Evolutionary conservation across 2,329 filamentous ascomycete species (phyloP).

Genomic region (Coniochaeta hoffmannii): DNA sequence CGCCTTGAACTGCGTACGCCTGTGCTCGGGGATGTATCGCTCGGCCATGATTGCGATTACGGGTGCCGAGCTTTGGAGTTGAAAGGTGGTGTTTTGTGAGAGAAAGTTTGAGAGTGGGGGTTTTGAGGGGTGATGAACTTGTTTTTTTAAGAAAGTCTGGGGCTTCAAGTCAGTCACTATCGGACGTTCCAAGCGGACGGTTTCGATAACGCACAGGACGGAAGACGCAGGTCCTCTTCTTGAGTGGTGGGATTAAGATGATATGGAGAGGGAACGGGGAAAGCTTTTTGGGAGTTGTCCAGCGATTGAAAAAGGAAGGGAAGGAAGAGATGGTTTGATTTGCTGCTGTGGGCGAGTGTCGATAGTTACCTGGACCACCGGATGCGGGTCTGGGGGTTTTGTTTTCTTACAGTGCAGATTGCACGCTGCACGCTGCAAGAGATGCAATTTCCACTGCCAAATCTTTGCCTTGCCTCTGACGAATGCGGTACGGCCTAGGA

Average conservation of each 20-base stretch:
- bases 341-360: slow-evolving; percentile 9
- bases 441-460: not conserved
- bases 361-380: slow-evolving; percentile 1
- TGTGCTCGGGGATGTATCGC: slow-evolving; percentile 98
- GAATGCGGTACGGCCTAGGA: not conserved
- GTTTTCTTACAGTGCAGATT: slow-evolving; percentile 2
- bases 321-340: slow-evolving; percentile 22
- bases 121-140: not conserved
- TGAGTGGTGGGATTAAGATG: no score
- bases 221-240: no score
- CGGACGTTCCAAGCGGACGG: not conserved
- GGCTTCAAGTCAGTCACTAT: not conserved
- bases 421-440: not conserved
- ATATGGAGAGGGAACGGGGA: not conserved
- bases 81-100: slow-evolving; percentile 1
- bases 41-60: slow-evolving; percentile 72
- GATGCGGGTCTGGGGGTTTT: not conserved
- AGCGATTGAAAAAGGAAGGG: slow-evolving; percentile 10
- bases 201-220: not conserved
- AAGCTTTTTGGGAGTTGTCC: not conserved
- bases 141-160: not conserved
- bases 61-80: slow-evolving; percentile 5
- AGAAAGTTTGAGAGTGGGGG: not conserved
- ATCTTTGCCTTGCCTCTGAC: not conserved
- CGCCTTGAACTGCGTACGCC: slow-evolving; percentile 98